Base-by-base conservation (phyloP, 495 filamentous ascomycete genomes). In the Monascus purpureus region DNA sequence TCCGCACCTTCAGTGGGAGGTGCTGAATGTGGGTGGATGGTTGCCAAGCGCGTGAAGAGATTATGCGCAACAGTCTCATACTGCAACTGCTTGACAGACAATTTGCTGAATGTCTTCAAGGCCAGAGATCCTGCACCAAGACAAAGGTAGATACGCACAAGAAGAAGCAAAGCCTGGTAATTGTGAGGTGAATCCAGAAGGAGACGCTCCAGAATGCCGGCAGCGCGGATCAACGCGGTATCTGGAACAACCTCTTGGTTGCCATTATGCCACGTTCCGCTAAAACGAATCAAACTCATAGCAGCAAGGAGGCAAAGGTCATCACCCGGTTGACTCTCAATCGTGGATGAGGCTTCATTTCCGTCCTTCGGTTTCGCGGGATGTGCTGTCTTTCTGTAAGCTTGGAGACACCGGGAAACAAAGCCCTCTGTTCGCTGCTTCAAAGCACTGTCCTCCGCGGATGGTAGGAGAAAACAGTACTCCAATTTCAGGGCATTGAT, bases 21-120 rank as follows among this genome's bases (percentile, higher is more conserved):
- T 14, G 53, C 53, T 13, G 56, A 51, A 31, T 61, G 54, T 30
- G 68, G 68, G 36, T 72, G 69, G 8, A 75, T 58, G 0, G 63
- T 67, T n/a, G 68, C 66, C 25, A 76, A 53, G 11, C 70, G 63
- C 0, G 72, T 72, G 41, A 66, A 67, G 8, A 75, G 47, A 17
- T 65, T 65, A 40, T 76, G 72, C 9, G 68, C 59, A 28, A 76
- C 49, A 13, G 66, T 68, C 39, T 75, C 70, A 37, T 64, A 65
- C 41, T 77, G 73, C 17, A 75, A 47, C 26, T 77, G 70, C 38
- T 77, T 77, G 31, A 77, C 62, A 13, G 68, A 69, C 12, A 77
- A 53, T 25, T 59, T 65, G 33, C 58, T 56, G 37, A 75, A 75
- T 4, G 54, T 57, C 19, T 52, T 59, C 40, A 74, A 39, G 2